phyloP scores from a whole-genome alignment of 306 rosid genomes.

The barrel medic (Medicago truncatula) region MtrunA17r5.0-ANR NC_053045.1:53905501-53906000 shows the following conservation, averaged over 20 bases:
- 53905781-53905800: constrained; percentile 83
- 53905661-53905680: constrained; percentile 23
- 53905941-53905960: constrained; percentile 66
- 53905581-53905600: constrained; percentile 72
- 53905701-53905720: constrained; percentile 53
- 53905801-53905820: constrained; percentile 84
- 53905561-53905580: constrained; percentile 71
- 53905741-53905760: constrained; percentile 87
- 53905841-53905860: constrained; percentile 94
- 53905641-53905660: background rate
- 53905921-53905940: constrained; percentile 6
- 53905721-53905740: constrained; percentile 92
- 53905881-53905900: constrained; percentile 17
- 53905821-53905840: constrained; percentile 98
- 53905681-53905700: background rate
- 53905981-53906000: constrained; percentile 84
- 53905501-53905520: constrained; percentile 64
- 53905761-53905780: constrained; percentile 92
- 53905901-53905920: constrained; percentile 14
- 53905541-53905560: constrained; percentile 71
- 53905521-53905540: constrained; percentile 60
- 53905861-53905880: constrained; percentile 37
- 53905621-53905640: constrained; percentile 65
- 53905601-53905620: constrained; percentile 87
- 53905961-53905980: constrained; percentile 92